A percentile compares a stretch with the other conserved stretches of the same genome.
These are phyloP conservation scores for Neurospora sp. DNA, from an alignment of 495 filamentous ascomycete species.

Conservation along the genomic window DNA sequence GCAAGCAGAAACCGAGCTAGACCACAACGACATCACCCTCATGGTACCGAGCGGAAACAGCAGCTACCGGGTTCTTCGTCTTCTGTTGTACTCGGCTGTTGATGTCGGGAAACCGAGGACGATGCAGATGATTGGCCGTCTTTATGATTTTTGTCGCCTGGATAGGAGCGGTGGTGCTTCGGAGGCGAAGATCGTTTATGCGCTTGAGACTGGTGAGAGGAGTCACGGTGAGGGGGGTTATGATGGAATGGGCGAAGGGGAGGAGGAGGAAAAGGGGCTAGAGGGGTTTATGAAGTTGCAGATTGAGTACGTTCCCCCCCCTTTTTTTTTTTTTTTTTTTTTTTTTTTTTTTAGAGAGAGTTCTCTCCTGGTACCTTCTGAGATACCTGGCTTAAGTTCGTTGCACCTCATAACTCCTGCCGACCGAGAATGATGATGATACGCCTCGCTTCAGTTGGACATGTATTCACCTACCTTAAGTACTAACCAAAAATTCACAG, in stretches of 20 bases:
- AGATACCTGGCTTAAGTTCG: no score
- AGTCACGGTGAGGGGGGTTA: not conserved
- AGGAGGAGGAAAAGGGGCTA: not conserved
- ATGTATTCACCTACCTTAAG: no score
- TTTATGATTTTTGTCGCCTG: not conserved
- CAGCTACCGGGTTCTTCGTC: not conserved
- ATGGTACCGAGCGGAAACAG: not conserved
- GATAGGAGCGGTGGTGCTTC: not conserved
- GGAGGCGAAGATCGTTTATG: not conserved
- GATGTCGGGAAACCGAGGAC: not conserved
- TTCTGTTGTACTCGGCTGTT: not conserved
- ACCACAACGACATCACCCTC: not conserved
- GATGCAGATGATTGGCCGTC: not conserved
- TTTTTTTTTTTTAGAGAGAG: no score
- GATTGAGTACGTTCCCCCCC: not conserved
- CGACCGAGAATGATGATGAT: no score
- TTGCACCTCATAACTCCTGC: not conserved
- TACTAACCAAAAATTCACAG: not conserved
- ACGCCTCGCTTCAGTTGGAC: no score
- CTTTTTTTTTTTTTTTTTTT: no score
- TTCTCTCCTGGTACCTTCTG: not conserved
- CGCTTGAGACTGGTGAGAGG: not conserved
- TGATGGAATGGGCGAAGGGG: not conserved
- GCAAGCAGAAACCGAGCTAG: not conserved
- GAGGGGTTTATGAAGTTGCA: not conserved